A percentile compares a stretch with the other conserved stretches of the same genome.
Evolutionary conservation across 768 basidiomycete genomes (phyloP).

Genomic region (Hortiboletus flavorubellus): DNA sequence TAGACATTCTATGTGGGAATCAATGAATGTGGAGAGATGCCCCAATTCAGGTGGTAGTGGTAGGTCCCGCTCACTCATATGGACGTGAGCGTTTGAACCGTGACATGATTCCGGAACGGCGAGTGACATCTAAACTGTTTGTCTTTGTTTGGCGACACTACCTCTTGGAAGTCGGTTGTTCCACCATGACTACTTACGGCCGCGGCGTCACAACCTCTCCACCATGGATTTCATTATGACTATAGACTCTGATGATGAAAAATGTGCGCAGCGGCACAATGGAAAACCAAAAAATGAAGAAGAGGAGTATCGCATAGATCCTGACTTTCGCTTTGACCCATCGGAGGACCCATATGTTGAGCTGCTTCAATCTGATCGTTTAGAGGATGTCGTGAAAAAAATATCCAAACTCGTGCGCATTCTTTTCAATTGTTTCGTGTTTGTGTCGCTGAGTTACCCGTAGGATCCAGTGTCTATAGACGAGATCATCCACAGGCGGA

Average conservation of each 20-base stretch:
- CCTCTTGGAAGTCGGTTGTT: too few species aligned
- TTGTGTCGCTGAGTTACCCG: conserved; percentile 6
- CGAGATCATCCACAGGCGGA: conserved; percentile 83
- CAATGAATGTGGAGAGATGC: conserved; percentile 52
- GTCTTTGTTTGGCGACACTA: conserved; percentile 13
- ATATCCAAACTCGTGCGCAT: conserved; percentile 57
- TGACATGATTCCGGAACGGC: neutral
- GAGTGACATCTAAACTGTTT: conserved; percentile 12
- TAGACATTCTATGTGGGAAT: conserved; percentile 51
- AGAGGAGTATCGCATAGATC: conserved; percentile 67
- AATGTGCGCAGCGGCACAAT: conserved; percentile 25
- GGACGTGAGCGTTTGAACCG: neutral
- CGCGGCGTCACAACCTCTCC: neutral
- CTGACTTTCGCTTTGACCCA: conserved; percentile 80
- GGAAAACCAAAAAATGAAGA: conserved; percentile 30
- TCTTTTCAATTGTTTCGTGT: conserved; percentile 8
- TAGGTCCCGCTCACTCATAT: conserved; percentile 20
- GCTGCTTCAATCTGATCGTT: conserved; percentile 40
- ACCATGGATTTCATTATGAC: conserved; percentile 74
- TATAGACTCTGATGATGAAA: conserved; percentile 77
- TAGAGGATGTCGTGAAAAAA: conserved; percentile 59
- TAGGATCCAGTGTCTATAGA: conserved; percentile 84
- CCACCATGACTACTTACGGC: too few species aligned
- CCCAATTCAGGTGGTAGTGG: conserved; percentile 42
- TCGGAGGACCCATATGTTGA: conserved; percentile 68